Conservation (phyloP, 495 filamentous ascomycete species). For the Copromyces sp. region DNA sequence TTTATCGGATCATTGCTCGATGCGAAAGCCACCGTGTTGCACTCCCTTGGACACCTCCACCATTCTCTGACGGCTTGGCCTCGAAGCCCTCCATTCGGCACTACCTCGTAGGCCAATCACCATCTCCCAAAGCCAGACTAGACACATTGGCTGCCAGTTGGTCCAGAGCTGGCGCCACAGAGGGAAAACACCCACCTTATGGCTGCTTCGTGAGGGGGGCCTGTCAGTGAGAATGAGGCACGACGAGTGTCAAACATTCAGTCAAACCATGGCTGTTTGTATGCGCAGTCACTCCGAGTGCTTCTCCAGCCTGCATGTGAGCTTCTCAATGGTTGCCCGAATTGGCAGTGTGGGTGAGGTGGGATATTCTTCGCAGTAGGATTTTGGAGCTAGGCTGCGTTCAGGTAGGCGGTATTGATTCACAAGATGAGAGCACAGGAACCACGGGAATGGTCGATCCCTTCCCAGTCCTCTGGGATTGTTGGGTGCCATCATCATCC, state of each 20-base stretch:
- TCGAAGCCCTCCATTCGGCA: neutral
- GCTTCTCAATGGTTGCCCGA: neutral
- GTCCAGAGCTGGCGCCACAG: neutral
- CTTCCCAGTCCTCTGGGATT: neutral
- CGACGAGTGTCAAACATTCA: neutral
- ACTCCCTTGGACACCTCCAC: neutral
- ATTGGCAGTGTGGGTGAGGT: neutral
- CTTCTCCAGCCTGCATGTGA: neutral
- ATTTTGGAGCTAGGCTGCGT: neutral
- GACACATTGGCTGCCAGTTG: too few relatives aligned
- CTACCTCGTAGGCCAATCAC: neutral
- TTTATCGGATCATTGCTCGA: neutral
- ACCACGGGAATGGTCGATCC: neutral
- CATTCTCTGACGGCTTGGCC: neutral
- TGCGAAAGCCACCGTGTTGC: neutral
- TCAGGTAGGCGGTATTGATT: neutral
- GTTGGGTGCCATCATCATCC: neutral
- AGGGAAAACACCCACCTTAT: neutral
- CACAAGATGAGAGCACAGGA: neutral
- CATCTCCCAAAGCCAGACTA: neutral
- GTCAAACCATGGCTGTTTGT: neutral
- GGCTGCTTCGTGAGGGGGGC: neutral
- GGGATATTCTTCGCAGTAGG: neutral
- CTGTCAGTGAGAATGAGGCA: neutral
- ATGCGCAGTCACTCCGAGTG: neutral